Base-by-base conservation (phyloP, 1,284 basidiomycete genomes). In the Coniferiporia weirii region DNA sequence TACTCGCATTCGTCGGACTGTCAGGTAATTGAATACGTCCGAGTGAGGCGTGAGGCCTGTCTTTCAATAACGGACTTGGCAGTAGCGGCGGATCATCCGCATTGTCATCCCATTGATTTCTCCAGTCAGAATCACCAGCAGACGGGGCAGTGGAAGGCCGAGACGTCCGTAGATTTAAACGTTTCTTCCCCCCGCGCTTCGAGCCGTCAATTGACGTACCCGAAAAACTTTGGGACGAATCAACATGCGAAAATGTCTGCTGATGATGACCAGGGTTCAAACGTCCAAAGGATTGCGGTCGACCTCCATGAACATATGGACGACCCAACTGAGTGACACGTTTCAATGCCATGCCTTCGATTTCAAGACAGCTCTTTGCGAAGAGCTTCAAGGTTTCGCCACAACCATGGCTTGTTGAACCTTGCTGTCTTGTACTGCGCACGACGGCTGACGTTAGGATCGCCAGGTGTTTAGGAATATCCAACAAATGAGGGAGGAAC, bases 371-470 rank as follows among this genome's bases (percentile, higher is more conserved):
- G 62, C 77, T 81, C 52, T 73, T 75, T 64, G 82, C 85, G 34
- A 85, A 74, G 47, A 78, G 75, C 13, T 76, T 70, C 15, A 83
- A 61, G 13, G 66, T 63, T 49, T 60, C 58, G 59, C 75, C 73
- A 52, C 64, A 66, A 13, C 70, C 70, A 35, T 62, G 60, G 32
- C 65, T 63, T 46, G 66, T 70, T 9, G 71, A 52, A 17, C 49
- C 27, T 6, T 64, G 57, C 15, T 58, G 45, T 45, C 48, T 72
- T 38, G 77, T 76, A 64, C 82, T 78, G 45, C 88, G 84, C 54
- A 87, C 81, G 15, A 92, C 79, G 48, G 86, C 79, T n/a, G 89
- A 88, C 27, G 83, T 80, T 54, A 92, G 75, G 55, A 83, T 78
- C 13, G 89, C 87, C 44, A 91, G 76, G 65, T 90, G 84, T 66